A percentile compares a stretch with the other conserved stretches of the same genome.
Conservation (phyloP, 495 filamentous ascomycete species). For the Trichoderma parareesei region DNA sequence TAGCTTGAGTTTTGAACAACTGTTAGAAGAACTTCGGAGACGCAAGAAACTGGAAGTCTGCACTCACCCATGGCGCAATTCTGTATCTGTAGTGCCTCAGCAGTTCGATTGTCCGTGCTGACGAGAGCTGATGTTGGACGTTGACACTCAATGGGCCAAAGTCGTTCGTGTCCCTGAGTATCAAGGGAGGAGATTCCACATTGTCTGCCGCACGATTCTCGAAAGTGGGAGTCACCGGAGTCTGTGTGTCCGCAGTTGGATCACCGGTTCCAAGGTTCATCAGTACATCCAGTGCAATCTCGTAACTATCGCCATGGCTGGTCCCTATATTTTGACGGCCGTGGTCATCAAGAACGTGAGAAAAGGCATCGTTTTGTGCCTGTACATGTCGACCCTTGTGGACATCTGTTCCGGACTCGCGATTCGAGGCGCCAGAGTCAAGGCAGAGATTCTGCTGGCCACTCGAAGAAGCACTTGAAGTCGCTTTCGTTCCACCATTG, state of each 20-base stretch:
- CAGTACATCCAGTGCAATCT: constrained; percentile 13
- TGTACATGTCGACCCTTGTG: background rate
- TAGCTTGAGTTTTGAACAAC: background rate
- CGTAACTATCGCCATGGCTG: background rate
- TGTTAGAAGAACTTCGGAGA: background rate
- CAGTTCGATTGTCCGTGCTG: background rate
- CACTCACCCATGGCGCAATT: constrained; percentile 14
- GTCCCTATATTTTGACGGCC: background rate
- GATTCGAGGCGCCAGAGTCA: background rate
- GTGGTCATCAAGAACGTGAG: background rate
- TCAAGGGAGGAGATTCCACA: background rate
- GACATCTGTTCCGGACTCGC: too few relatives aligned
- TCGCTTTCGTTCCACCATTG: background rate
- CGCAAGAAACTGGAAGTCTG: background rate
- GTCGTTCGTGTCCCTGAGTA: background rate
- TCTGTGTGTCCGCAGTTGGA: background rate
- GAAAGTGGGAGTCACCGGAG: background rate
- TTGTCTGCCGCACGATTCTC: background rate
- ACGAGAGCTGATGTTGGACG: background rate
- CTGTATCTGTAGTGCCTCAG: constrained; percentile 14
- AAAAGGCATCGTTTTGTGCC: background rate
- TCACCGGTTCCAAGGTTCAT: constrained; percentile 5
- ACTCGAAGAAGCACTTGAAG: background rate
- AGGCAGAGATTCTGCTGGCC: background rate
- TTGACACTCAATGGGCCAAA: background rate